Evolutionary conservation across 1,284 basidiomycete genomes (phyloP), one percentile per base, ranked within the genome.

Genomic region (Cutaneotrichosporon sp.): DNA sequence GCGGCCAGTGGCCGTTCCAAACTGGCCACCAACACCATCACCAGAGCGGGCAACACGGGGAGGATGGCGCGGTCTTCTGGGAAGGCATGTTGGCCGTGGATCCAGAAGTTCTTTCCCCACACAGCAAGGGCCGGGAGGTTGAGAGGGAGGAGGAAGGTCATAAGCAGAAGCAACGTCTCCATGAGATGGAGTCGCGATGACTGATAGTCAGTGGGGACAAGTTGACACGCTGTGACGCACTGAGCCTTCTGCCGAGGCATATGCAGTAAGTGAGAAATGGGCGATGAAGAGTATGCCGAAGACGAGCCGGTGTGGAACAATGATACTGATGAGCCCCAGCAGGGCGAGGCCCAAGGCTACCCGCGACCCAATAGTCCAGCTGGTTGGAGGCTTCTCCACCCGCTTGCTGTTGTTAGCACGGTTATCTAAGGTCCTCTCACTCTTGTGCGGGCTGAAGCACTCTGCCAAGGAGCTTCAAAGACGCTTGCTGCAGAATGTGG

Each of bases 301-400:
- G 2, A 89, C 91, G 33, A 95, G 89, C 77, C 97, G 93, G 84
- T 91, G 92, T 0, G 95, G 94, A 22, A 95, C 82, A 60, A 43
- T 7, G 34, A 54, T 24, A 33, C n/a, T 3, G 9, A 54, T 27
- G 22, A 27, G 51, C 14, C 47, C 47, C 18, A 31, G 24, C 10
- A 50, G 13, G 4, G 31, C 27, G 8, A 31, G 16, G 25, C 47
- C 47, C 24, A 31, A 14, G 16, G 25, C 47, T 5, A 50, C 25
- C 7, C 47, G 47, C 16, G 47, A 50, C 25, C 47, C 47, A n/a
- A 50, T 50, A 5, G 24, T 27, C 47, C 3, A 50, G 24, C 18
- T 31, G 47, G 2, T 31, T 13, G 24, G 14, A 20, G 25, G 31
- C 25, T 50, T 50, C 14, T 29, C 22, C 22, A 25, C 25, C 3